Base-by-base conservation (phyloP, 306 rosid species). In the Canavalia gladiata region DNA sequence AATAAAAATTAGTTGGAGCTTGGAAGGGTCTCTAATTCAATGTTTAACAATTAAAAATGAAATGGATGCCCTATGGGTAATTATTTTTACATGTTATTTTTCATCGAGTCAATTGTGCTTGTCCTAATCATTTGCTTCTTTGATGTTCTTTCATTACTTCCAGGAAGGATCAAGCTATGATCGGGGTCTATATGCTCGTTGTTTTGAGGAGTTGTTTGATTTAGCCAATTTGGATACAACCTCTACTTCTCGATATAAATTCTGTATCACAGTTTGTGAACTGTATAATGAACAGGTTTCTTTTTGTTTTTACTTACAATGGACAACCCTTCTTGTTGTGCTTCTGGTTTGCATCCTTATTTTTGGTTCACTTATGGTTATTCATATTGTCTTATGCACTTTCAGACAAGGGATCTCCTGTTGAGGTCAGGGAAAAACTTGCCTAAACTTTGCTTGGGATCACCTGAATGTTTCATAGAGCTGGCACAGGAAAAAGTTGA, bases 151-250 rank as follows among this genome's bases (percentile, higher is more conserved):
- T 70, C 57, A 39, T 81, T 80, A 79, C 79, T 86, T 72, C 56
- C 87, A 95, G 99, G 99, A 95, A 90, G 99, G 98, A 82, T 89
- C 97, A 28, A 90, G 93, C 83, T 88, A 95, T 83, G 98, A 91
- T 84, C 95, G 97, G 29, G 99, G 99, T 83, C 85, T 95, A 86
- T 95, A 85, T 87, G 89, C 97, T 75, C 96, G 97, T 25, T 95
- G 96, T 81, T 93, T 91, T 73, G 99, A 95, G 88, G 99, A 95
- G 80, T 75, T 95, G 75, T 95, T 91, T 88, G 98, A 95, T 93
- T 79, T 95, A 82, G 86, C 98, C 83, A 91, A 95, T 78, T 86
- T 90, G 56, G 98, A 95, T 86, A 83, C 96, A 82, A 91, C 94
- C 82, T 90, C 92, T 72, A 89, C 93, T 74, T 95, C 96, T 72